A percentile compares a stretch with the other conserved stretches of the same genome.
phyloP scores from a whole-genome alignment of 768 basidiomycete genomes.

The Calvatia gigantea region DNA sequence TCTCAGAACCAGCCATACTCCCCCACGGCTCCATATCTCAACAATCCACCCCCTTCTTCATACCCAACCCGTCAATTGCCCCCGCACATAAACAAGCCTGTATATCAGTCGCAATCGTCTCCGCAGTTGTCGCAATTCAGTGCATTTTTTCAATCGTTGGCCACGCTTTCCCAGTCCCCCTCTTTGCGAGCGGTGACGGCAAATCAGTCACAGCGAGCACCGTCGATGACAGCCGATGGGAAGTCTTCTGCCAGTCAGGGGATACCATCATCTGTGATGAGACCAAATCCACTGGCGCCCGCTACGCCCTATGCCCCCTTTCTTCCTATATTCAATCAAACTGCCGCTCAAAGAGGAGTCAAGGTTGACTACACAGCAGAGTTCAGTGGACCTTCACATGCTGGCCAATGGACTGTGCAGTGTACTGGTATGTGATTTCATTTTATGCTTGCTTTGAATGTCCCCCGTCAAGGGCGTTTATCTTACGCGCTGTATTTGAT shows the following conservation, averaged over 20 bases:
- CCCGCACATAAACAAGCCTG: conserved; percentile 9
- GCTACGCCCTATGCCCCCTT: conserved; percentile 64
- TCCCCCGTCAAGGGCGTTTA: background rate
- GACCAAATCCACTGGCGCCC: conserved; percentile 56
- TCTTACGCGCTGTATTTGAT: conserved; percentile 1
- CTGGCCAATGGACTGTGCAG: conserved; percentile 60
- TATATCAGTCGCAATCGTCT: background rate
- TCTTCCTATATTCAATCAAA: conserved; percentile 73
- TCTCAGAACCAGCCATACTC: conserved; percentile 26
- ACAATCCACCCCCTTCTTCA: background rate
- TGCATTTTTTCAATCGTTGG: background rate
- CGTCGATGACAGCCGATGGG: conserved; percentile 2
- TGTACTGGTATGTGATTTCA: conserved; percentile 58
- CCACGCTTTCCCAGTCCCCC: conserved; percentile 10
- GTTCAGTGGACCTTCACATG: conserved; percentile 65
- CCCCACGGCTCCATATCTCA: conserved; percentile 12
- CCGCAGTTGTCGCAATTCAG: background rate
- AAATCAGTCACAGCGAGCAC: conserved; percentile 4
- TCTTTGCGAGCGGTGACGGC: background rate
- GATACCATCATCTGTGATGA: conserved; percentile 14
- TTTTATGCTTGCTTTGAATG: conserved; percentile 11
- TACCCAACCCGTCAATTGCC: conserved; percentile 6
- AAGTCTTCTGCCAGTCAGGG: background rate
- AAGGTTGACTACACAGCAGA: conserved; percentile 56
- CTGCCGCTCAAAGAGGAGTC: conserved; percentile 61